Evolutionary conservation across 768 basidiomycete genomes (phyloP).

Genomic region (Guyanaporus albipodus): DNA sequence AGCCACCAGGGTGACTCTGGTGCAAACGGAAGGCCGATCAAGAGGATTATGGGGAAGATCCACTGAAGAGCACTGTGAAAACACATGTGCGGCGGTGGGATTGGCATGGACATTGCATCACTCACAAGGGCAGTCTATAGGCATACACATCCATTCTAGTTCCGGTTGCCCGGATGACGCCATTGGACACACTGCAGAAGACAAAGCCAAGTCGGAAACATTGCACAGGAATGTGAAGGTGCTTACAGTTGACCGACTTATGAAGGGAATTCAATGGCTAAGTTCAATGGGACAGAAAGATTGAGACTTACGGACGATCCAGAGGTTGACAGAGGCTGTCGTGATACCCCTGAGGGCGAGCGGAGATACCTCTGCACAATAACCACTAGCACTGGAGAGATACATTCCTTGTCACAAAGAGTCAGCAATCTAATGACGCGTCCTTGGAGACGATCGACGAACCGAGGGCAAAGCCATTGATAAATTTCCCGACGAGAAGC

Average conservation of each 20-base stretch:
- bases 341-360: conserved; percentile 25
- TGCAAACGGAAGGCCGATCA: conserved; percentile 29
- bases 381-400: conserved; percentile 21
- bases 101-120: not conserved
- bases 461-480: conserved; percentile 28
- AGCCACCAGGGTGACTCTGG: conserved; percentile 35
- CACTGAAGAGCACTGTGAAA: conserved; percentile 27
- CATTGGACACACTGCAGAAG: conserved; percentile 20
- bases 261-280: not conserved
- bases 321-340: conserved; percentile 24
- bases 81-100: not conserved
- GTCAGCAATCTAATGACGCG: not conserved
- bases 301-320: conserved; percentile 21
- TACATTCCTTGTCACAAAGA: conserved; percentile 17
- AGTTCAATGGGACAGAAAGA: not conserved
- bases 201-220: not conserved
- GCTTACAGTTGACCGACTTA: conserved; percentile 25
- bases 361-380: conserved; percentile 28
- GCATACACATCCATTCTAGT: conserved; percentile 19
- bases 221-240: too few species aligned
- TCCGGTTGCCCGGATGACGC: conserved; percentile 23
- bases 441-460: not conserved
- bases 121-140: conserved; percentile 28
- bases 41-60: conserved; percentile 31
- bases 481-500: conserved; percentile 24